A percentile compares a stretch with the other conserved stretches of the same genome.
Evolutionary conservation across 352 stramenopile genomes (phyloP).

Genomic region (Pythium oligandrum): DNA sequence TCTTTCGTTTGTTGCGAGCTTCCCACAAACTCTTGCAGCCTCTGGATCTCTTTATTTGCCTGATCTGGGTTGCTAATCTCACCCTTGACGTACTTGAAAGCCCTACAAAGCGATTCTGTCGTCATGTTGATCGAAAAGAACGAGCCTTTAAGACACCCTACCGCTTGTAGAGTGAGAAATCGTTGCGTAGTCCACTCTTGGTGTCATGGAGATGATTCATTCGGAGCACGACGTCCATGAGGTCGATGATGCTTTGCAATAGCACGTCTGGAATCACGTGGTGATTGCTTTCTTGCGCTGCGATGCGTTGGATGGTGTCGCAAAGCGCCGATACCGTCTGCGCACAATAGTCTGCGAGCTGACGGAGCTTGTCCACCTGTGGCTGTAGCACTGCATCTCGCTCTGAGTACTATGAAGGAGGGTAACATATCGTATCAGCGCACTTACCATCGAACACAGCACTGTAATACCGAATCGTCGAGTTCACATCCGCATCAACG

Average conservation of each 20-base stretch:
- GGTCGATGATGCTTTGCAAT: conserved; percentile 48
- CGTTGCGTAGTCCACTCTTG: conserved; percentile 65
- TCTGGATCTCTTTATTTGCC: conserved; percentile 48
- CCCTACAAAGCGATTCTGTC: conserved; percentile 17
- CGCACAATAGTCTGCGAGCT: conserved; percentile 47
- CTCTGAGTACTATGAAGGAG: not conserved
- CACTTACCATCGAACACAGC: conserved; percentile 40
- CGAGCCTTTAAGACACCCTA: conserved; percentile 6
- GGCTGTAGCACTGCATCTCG: conserved; percentile 42
- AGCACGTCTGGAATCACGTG: conserved; percentile 56
- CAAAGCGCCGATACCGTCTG: conserved; percentile 58
- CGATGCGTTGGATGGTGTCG: conserved; percentile 67
- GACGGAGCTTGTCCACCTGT: conserved; percentile 51
- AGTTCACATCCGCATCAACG: conserved; percentile 19
- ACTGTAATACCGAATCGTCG: conserved; percentile 34
- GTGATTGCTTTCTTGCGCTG: conserved; percentile 59
- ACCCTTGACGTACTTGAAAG: conserved; percentile 41
- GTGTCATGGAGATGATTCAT: conserved; percentile 63
- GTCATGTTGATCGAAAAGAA: too few relatives aligned
- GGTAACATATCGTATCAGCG: not conserved
- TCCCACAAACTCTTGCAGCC: conserved; percentile 62
- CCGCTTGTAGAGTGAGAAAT: conserved; percentile 76
- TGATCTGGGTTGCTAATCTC: conserved; percentile 31
- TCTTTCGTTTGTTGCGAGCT: conserved; percentile 48
- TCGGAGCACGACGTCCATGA: conserved; percentile 60